These are phyloP conservation scores for Ichthyophthirius multifiliis DNA, from an alignment of 169 alveolate genomes.

Conservation along the genomic window DNA sequence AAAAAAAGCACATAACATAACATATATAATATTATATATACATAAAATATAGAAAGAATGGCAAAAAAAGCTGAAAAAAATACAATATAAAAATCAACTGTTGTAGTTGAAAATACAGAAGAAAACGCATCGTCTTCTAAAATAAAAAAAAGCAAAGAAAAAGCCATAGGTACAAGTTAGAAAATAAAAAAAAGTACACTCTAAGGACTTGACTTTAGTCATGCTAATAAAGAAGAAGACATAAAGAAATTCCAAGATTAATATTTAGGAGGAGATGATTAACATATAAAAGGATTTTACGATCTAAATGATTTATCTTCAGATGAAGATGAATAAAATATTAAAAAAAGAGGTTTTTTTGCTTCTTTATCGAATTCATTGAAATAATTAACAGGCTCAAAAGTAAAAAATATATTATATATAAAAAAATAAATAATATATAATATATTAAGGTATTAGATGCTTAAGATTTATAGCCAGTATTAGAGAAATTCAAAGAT, in stretches of 20 bases:
- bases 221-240: conserved; percentile 36
- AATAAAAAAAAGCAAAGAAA: conserved; percentile 23
- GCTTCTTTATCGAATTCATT: conserved; percentile 74
- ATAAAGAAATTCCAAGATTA: conserved; percentile 3
- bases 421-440: not conserved
- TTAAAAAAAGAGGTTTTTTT: conserved; percentile 76
- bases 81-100: too few species aligned
- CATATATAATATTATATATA: not conserved
- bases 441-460: not conserved
- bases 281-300: conserved; percentile 43
- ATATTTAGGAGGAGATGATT: conserved; percentile 54
- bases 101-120: not conserved
- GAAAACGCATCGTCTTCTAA: not conserved
- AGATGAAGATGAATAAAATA: conserved; percentile 51
- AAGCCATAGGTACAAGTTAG: conserved; percentile 25
- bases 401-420: conserved; percentile 1
- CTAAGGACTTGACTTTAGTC: conserved; percentile 41
- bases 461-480: conserved; percentile 2
- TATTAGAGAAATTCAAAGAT: conserved; percentile 73
- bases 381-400: conserved; percentile 82
- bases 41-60: conserved; percentile 1
- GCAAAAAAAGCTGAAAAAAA: not conserved
- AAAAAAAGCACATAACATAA: not conserved
- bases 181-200: conserved; percentile 29
- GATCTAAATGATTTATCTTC: conserved; percentile 45